phyloP scores from a whole-genome alignment of 2,329 filamentous ascomycete genomes.

The Fusarium lyarnte region DNA sequence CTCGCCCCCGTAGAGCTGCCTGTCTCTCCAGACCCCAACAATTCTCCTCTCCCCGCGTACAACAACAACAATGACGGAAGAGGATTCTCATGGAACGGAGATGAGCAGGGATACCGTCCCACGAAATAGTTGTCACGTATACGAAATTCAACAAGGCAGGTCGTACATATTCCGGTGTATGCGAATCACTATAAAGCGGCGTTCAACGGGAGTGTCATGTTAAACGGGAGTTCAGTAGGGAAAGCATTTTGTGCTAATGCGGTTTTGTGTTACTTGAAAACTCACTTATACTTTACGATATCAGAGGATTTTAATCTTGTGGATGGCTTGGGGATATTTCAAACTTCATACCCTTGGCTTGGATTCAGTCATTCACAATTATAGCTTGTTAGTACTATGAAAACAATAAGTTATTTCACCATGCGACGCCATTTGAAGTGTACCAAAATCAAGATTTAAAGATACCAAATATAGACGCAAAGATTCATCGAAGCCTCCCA shows the following conservation, averaged over 20 bases:
- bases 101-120: slow-evolving; percentile 43
- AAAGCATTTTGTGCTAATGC: slow-evolving; percentile 8
- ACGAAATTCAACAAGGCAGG: neutral
- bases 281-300: slow-evolving; percentile 13
- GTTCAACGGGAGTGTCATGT: slow-evolving; percentile 15
- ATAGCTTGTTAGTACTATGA: neutral
- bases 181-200: slow-evolving; percentile 4
- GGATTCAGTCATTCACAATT: neutral
- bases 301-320: slow-evolving; percentile 11
- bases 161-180: slow-evolving; percentile 9
- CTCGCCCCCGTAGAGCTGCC: slow-evolving; percentile 49
- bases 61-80: slow-evolving; percentile 22
- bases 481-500: neutral
- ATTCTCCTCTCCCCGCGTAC: slow-evolving; percentile 50
- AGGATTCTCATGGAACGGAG: slow-evolving; percentile 46
- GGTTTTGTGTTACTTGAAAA: slow-evolving; percentile 4
- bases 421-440: neutral
- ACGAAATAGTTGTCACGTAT: slow-evolving; percentile 18
- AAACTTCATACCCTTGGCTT: neutral
- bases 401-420: neutral
- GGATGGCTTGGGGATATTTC: neutral
- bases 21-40: slow-evolving; percentile 42
- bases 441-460: neutral
- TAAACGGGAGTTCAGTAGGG: slow-evolving; percentile 21
- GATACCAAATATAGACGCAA: neutral